Conservation (phyloP, 805 yeast species). For the Cyberlindnera subsufficiens region DNA sequence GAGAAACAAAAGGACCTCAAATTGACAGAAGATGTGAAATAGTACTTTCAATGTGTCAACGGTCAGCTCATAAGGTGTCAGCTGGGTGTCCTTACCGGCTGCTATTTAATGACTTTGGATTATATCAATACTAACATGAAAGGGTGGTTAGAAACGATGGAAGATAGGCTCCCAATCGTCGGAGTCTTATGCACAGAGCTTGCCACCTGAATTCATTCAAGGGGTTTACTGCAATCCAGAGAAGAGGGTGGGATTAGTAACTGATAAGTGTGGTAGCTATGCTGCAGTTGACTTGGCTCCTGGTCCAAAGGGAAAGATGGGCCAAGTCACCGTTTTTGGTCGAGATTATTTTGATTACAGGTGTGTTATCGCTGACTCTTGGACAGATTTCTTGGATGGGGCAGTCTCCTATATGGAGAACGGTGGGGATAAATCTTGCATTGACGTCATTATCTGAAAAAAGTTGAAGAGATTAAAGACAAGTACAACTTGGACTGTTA, state of each 20-base stretch:
- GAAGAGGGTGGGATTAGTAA: constrained; percentile 81
- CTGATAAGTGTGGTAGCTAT: constrained; percentile 87
- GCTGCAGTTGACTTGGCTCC: constrained; percentile 89
- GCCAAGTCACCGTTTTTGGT: constrained; percentile 90
- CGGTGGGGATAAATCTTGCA: neutral
- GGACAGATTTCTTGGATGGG: constrained; percentile 70
- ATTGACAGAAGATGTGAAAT: constrained; percentile 15
- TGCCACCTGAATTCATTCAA: constrained; percentile 74
- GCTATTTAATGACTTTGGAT: neutral
- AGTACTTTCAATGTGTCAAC: constrained; percentile 1
- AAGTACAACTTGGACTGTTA: neutral
- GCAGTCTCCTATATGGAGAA: neutral
- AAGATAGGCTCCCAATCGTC: neutral
- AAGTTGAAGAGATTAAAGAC: neutral
- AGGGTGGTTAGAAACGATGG: neutral
- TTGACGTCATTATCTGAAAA: neutral
- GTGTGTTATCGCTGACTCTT: constrained; percentile 76
- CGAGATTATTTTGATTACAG: constrained; percentile 84
- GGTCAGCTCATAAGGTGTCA: constrained; percentile 2
- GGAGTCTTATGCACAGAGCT: constrained; percentile 7
- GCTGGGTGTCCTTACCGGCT: neutral
- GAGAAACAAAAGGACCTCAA: constrained; percentile 37
- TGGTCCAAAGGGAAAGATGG: constrained; percentile 72
- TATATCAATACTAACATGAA: neutral
- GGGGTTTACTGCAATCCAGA: constrained; percentile 75